phyloP scores from a whole-genome alignment of 306 rosid genomes.

The Prunus fruticosa region DNA sequence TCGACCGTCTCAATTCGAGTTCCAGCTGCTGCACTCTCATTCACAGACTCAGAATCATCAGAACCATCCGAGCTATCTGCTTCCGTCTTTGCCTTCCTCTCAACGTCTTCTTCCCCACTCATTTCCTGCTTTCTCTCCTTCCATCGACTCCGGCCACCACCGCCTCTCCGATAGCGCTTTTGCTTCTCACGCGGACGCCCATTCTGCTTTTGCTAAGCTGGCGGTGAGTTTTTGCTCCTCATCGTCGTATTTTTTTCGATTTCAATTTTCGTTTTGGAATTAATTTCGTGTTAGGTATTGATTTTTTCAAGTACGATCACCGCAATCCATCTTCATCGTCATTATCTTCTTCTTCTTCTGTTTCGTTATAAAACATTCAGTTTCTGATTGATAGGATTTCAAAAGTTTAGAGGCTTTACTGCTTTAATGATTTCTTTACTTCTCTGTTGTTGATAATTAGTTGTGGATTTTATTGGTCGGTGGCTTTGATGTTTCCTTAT shows the following conservation, averaged over 20 bases:
- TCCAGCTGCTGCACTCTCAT: slow-evolving; percentile 30
- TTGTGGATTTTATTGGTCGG: neutral
- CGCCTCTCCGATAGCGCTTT: neutral
- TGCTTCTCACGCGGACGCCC: slow-evolving; percentile 3
- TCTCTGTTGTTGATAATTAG: neutral
- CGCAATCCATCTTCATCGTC: neutral
- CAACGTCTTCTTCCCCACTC: neutral
- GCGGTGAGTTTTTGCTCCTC: slow-evolving; percentile 14
- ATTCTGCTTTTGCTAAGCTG: slow-evolving; percentile 18
- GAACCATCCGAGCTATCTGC: neutral
- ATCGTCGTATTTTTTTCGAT: neutral
- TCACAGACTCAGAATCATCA: slow-evolving; percentile 17
- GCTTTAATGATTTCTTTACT: neutral
- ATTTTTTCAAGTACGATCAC: neutral
- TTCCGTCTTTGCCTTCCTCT: slow-evolving; percentile 7
- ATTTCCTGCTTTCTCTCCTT: slow-evolving; percentile 5
- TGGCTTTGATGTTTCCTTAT: neutral
- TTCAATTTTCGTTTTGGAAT: neutral
- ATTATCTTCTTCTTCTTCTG: neutral
- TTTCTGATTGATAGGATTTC: neutral
- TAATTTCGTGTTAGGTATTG: neutral
- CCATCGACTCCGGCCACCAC: neutral
- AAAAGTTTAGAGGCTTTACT: neutral
- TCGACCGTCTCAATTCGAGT: slow-evolving; percentile 31
- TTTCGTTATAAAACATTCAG: neutral